Percentiles rank a stretch among this genome's conserved stretches.
These are phyloP conservation scores for Zygosaccharomyces pseudobailii DNA, from an alignment of 1,139 yeast species.

Conservation along the genomic window DNA sequence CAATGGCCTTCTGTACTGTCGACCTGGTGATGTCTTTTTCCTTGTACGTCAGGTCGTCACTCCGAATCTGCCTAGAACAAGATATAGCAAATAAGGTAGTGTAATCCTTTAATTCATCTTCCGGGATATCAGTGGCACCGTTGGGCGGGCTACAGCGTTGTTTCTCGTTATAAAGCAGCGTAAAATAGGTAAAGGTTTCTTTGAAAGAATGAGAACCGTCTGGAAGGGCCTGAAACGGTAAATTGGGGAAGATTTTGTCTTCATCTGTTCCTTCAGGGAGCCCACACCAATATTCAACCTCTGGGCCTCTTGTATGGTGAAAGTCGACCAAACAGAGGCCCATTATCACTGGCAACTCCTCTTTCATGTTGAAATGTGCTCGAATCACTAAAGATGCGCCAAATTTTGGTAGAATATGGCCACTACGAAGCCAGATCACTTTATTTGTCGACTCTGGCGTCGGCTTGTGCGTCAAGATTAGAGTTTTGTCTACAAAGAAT, in stretches of 20 bases:
- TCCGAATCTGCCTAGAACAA: slow-evolving; percentile 78
- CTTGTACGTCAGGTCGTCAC: slow-evolving; percentile 54
- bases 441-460: not conserved
- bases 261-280: slow-evolving; percentile 44
- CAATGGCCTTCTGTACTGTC: slow-evolving; percentile 86
- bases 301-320: slow-evolving; percentile 93
- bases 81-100: slow-evolving; percentile 89
- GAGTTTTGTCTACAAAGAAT: not conserved
- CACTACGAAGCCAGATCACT: not conserved
- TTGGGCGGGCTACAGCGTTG: slow-evolving; percentile 30
- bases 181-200: slow-evolving; percentile 90
- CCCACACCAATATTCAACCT: slow-evolving; percentile 87
- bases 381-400: not conserved
- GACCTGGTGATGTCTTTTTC: slow-evolving; percentile 76
- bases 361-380: slow-evolving; percentile 13
- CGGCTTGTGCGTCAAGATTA: not conserved
- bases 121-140: slow-evolving; percentile 32
- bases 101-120: slow-evolving; percentile 40
- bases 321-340: slow-evolving; percentile 90
- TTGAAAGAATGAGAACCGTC: slow-evolving; percentile 93
- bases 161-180: slow-evolving; percentile 68
- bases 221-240: slow-evolving; percentile 92
- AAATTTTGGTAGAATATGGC: not conserved
- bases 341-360: slow-evolving; percentile 43
- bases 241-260: slow-evolving; percentile 67